phyloP scores from a whole-genome alignment of 2,329 filamentous ascomycete species.

The Ophiostoma sp. region DNA sequence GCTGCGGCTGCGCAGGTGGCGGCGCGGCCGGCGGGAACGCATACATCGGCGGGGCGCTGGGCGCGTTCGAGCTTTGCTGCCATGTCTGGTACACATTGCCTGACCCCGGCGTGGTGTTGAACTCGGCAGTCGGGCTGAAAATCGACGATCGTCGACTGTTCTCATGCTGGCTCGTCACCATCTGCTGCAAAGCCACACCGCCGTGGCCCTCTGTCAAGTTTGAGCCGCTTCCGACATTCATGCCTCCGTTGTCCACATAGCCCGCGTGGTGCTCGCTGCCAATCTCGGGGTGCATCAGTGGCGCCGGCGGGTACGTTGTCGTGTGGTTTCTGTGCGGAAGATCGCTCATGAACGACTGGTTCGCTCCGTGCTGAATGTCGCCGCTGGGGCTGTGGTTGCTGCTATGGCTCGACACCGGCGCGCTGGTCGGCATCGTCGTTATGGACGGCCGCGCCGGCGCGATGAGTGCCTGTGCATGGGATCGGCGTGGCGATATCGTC shows the following conservation, averaged over 20 bases:
- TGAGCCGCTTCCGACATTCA: slow-evolving; percentile 25
- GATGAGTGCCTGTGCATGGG: slow-evolving; percentile 33
- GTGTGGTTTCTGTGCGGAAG: slow-evolving; percentile 39
- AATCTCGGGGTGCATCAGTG: slow-evolving; percentile 43
- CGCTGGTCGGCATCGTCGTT: slow-evolving; percentile 11
- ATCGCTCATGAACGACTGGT: slow-evolving; percentile 37
- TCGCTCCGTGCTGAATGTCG: slow-evolving; percentile 7
- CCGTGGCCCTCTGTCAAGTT: slow-evolving; percentile 13
- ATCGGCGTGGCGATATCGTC: slow-evolving; percentile 33
- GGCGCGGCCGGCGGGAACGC: slow-evolving; percentile 36
- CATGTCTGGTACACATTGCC: slow-evolving; percentile 42
- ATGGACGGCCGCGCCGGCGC: slow-evolving; percentile 26
- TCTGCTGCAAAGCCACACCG: slow-evolving; percentile 42
- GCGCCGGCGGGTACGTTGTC: slow-evolving; percentile 36
- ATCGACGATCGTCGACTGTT: slow-evolving; percentile 44
- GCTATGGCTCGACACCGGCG: slow-evolving; percentile 29
- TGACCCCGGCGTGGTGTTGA: slow-evolving; percentile 36
- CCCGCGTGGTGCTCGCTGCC: slow-evolving; percentile 36
- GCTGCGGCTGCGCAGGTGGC: slow-evolving; percentile 8
- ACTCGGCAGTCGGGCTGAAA: slow-evolving; percentile 42
- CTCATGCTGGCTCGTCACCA: slow-evolving; percentile 44
- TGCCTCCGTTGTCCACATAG: slow-evolving; percentile 38
- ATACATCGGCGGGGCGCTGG: slow-evolving; percentile 43
- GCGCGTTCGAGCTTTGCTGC: slow-evolving; percentile 41
- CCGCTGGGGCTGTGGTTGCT: slow-evolving; percentile 36